Evolutionary conservation across 805 yeast species (phyloP).

Genomic region (Ogataea degrootiae): DNA sequence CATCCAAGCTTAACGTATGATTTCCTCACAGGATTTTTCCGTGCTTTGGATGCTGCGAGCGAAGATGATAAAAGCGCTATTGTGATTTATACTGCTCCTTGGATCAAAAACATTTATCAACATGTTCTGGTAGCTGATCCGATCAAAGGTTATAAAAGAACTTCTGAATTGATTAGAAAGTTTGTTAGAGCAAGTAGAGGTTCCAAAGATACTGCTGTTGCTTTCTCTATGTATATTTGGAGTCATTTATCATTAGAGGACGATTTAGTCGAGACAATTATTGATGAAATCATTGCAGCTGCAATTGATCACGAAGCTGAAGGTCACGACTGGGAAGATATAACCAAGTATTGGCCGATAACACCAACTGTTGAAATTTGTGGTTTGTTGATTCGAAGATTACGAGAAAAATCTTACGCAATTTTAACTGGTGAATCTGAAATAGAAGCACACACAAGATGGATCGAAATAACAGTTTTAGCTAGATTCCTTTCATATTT

Average conservation of each 20-base stretch:
- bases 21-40: slow-evolving; percentile 46
- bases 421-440: slow-evolving; percentile 42
- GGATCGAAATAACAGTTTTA: slow-evolving; percentile 70
- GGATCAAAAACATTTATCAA: slow-evolving; percentile 65
- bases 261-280: slow-evolving; percentile 48
- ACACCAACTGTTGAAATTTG: slow-evolving; percentile 72
- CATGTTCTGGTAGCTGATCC: slow-evolving; percentile 52
- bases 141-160: slow-evolving; percentile 54
- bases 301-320: slow-evolving; percentile 77
- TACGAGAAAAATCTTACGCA: slow-evolving; percentile 50
- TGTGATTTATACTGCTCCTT: slow-evolving; percentile 59
- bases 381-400: slow-evolving; percentile 54
- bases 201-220: slow-evolving; percentile 43
- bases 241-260: slow-evolving; percentile 58
- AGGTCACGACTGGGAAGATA: slow-evolving; percentile 60
- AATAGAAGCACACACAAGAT: slow-evolving; percentile 47
- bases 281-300: slow-evolving; percentile 71
- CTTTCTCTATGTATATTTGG: slow-evolving; percentile 64
- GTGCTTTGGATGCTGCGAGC: slow-evolving; percentile 41
- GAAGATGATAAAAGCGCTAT: slow-evolving; percentile 33
- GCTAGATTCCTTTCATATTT: slow-evolving; percentile 58
- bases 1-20: slow-evolving; percentile 60
- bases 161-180: slow-evolving; percentile 56
- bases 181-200: slow-evolving; percentile 54
- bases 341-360: slow-evolving; percentile 56